Conservation (phyloP, 2,329 filamentous ascomycete species). For the Aspergillus quadrilineatus region DNA sequence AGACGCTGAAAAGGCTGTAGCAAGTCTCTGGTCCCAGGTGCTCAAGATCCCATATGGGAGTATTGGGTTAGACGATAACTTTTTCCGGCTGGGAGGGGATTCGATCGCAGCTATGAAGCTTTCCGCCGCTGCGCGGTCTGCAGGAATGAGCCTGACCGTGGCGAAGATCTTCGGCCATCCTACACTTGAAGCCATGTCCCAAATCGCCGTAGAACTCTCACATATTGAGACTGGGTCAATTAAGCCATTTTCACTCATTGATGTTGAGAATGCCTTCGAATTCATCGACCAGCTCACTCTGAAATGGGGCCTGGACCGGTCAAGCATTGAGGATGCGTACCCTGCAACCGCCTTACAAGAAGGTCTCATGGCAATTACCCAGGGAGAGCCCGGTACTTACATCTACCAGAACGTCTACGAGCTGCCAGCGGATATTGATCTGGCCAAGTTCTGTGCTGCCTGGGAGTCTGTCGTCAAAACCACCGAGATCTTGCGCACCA, state of each 20-base stretch:
- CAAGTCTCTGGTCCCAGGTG: not conserved
- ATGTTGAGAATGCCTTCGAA: no score
- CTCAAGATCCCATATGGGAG: not conserved
- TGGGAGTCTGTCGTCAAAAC: constrained; percentile 35
- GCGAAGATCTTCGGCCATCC: not conserved
- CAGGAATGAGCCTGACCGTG: not conserved
- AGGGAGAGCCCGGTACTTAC: constrained; percentile 1
- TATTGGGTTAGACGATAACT: constrained; percentile 18
- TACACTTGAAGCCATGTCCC: not conserved
- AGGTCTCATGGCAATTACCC: constrained; percentile 18
- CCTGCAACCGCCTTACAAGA: constrained; percentile 17
- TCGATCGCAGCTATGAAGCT: constrained; percentile 18
- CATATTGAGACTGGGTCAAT: not conserved
- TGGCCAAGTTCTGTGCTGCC: constrained; percentile 29
- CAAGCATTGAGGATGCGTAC: constrained; percentile 14
- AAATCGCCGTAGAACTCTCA: not conserved
- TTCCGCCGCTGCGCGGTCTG: not conserved
- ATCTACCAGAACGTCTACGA: constrained; percentile 5
- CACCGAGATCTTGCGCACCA: constrained; percentile 40
- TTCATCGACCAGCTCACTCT: no score
- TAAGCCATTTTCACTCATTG: constrained; percentile 1
- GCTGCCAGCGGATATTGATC: not conserved
- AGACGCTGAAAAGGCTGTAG: not conserved
- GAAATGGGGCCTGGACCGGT: constrained; percentile 14
- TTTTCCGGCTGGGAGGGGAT: constrained; percentile 22